phyloP scores from a whole-genome alignment of 495 filamentous ascomycete genomes.

The Entonaema liquescens region DNA sequence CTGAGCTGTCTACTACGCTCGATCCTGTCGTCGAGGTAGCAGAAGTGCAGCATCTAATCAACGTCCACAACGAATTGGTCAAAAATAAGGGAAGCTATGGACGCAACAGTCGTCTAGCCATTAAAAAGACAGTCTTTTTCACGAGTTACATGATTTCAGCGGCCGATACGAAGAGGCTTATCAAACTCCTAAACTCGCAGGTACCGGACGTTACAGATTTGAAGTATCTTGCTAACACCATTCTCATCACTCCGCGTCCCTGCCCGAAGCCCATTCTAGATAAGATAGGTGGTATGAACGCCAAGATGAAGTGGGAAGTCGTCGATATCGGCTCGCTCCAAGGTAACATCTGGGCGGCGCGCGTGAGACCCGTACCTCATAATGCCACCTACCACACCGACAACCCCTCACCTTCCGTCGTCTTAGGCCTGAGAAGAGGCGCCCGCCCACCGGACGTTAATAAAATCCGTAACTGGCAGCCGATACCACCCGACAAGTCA shows the following conservation, averaged over 20 bases:
- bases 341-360: conserved; percentile 86
- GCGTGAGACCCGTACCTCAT: conserved; percentile 74
- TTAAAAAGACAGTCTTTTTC: conserved; percentile 89
- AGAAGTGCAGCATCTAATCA: conserved; percentile 89
- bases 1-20: conserved; percentile 76
- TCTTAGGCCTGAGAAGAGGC: conserved; percentile 75
- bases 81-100: conserved; percentile 39
- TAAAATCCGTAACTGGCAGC: conserved; percentile 86
- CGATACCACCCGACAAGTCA: conserved; percentile 69
- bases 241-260: conserved; percentile 83
- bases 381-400: conserved; percentile 75
- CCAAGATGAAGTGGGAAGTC: conserved; percentile 83
- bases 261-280: conserved; percentile 72
- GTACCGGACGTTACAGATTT: conserved; percentile 69
- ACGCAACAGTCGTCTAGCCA: conserved; percentile 61
- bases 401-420: conserved; percentile 74
- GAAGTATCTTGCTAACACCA: conserved; percentile 86
- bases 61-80: conserved; percentile 75
- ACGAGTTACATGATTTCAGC: conserved; percentile 89
- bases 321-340: conserved; percentile 77
- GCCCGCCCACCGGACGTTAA: conserved; percentile 80
- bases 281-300: conserved; percentile 85
- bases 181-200: conserved; percentile 69
- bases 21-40: conserved; percentile 84
- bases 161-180: conserved; percentile 72